Evolutionary conservation across 176 grass and related monocot species (phyloP).

Genomic region (Hyparrhenia diplandra): DNA sequence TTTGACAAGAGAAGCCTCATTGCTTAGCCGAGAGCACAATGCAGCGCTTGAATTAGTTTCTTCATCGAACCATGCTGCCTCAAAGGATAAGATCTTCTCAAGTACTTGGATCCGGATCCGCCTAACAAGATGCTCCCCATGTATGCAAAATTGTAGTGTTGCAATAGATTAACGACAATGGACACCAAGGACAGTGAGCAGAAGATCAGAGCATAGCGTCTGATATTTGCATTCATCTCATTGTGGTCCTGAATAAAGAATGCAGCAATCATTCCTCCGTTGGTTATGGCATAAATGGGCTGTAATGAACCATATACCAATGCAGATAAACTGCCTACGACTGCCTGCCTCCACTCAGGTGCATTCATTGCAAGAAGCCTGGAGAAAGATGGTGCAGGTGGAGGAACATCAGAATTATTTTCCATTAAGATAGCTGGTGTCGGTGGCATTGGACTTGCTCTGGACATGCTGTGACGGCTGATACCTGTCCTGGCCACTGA

Average conservation of each 20-base stretch:
- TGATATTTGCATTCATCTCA: constrained; percentile 76
- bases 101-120: constrained; percentile 75
- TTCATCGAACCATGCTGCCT: constrained; percentile 93
- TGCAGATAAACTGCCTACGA: constrained; percentile 69
- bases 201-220: constrained; percentile 69
- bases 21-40: constrained; percentile 77
- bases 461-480: constrained; percentile 72
- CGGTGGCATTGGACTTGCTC: constrained; percentile 74
- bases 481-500: constrained; percentile 68
- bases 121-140: constrained; percentile 94
- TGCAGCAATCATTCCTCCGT: constrained; percentile 88
- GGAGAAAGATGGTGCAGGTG: constrained; percentile 71
- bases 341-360: constrained; percentile 88
- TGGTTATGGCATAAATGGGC: constrained; percentile 82
- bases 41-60: constrained; percentile 81
- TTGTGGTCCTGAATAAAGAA: constrained; percentile 75
- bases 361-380: constrained; percentile 93
- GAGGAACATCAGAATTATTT: constrained; percentile 23
- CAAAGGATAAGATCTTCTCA: constrained; percentile 89
- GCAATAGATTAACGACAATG: constrained; percentile 71
- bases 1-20: constrained; percentile 84
- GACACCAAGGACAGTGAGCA: constrained; percentile 76
- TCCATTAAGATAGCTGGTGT: constrained; percentile 49
- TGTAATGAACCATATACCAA: constrained; percentile 81
- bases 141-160: constrained; percentile 87